Conservation (phyloP, 164 flowering plant species). For the Dillenia turbinata region DNA sequence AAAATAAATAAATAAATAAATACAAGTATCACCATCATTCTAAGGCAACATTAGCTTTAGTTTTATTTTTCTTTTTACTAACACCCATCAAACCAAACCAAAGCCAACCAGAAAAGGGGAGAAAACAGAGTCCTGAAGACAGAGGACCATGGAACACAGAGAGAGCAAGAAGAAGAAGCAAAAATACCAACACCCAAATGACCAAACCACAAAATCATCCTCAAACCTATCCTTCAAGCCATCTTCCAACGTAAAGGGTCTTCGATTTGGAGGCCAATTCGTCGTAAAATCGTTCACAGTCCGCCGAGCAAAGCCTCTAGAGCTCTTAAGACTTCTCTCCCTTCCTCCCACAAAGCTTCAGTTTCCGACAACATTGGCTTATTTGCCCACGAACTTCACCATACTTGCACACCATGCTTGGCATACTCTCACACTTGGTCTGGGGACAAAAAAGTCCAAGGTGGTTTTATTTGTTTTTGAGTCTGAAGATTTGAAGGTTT, state of each 20-base stretch:
- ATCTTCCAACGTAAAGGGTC: slow-evolving; percentile 68
- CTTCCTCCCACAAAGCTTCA: slow-evolving; percentile 28
- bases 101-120: not conserved
- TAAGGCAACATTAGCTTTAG: too few species aligned
- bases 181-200: slow-evolving; percentile 49
- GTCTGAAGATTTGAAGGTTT: slow-evolving; percentile 44
- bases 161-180: slow-evolving; percentile 58
- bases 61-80: too few species aligned
- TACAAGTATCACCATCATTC: too few species aligned
- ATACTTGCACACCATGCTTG: slow-evolving; percentile 94
- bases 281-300: slow-evolving; percentile 84
- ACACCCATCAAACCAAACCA: too few species aligned
- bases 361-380: slow-evolving; percentile 69
- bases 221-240: slow-evolving; percentile 62
- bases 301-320: slow-evolving; percentile 60
- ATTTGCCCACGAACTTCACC: slow-evolving; percentile 90
- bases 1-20: too few species aligned
- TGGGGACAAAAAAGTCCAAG: slow-evolving; percentile 92
- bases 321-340: slow-evolving; percentile 63
- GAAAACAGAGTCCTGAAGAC: not conserved
- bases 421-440: slow-evolving; percentile 93
- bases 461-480: slow-evolving; percentile 82
- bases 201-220: slow-evolving; percentile 38
- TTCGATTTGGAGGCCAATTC: slow-evolving; percentile 83
- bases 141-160: slow-evolving; percentile 34